Percentiles rank a stretch among this genome's conserved stretches.
phyloP scores from a whole-genome alignment of 2,329 filamentous ascomycete genomes.

The Cephalotrichum gorgonifer region DNA sequence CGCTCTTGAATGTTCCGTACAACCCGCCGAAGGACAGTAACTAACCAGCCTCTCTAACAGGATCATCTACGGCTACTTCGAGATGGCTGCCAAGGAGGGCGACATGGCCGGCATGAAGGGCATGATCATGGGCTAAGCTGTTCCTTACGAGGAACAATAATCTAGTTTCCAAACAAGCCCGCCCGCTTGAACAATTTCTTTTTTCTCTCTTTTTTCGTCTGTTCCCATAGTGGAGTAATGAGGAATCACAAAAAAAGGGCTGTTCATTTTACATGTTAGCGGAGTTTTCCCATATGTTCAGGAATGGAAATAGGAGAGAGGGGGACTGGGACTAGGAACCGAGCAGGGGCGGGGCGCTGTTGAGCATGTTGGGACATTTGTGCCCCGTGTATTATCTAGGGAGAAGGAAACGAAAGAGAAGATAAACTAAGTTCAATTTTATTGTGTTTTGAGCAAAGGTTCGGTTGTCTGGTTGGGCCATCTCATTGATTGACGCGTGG shows the following conservation, averaged over 20 bases:
- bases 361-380: background rate
- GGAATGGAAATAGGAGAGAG: background rate
- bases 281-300: background rate
- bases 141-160: background rate
- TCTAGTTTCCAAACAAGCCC: background rate
- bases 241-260: background rate
- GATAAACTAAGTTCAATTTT: background rate
- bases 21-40: background rate
- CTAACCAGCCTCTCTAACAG: conserved; percentile 35
- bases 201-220: background rate
- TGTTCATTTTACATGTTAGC: background rate
- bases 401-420: background rate
- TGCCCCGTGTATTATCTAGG: conserved; percentile 1
- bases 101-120: conserved; percentile 77
- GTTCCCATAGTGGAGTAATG: background rate
- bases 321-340: background rate
- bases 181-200: too few species aligned
- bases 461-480: background rate
- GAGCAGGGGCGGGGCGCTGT: background rate
- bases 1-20: background rate
- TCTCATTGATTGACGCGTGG: too few species aligned
- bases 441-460: background rate
- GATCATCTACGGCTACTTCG: conserved; percentile 99
- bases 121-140: conserved; percentile 58
- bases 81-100: conserved; percentile 97